These are phyloP conservation scores for Yamadazyma sp. DNA, from an alignment of 805 yeast genomes.

Conservation along the genomic window DNA sequence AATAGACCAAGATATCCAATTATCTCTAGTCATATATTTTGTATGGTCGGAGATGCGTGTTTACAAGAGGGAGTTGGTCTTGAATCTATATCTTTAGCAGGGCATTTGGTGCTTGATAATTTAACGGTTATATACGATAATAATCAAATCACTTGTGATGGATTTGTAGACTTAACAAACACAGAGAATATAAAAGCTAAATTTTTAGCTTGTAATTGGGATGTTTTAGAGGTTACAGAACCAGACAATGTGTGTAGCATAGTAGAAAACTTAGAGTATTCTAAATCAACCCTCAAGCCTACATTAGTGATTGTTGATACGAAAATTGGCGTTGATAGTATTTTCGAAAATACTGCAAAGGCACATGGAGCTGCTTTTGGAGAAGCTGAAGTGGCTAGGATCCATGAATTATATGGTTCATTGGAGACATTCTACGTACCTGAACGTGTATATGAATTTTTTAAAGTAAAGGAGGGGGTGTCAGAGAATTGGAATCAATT, in stretches of 20 bases:
- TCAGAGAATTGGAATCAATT: slow-evolving; percentile 20
- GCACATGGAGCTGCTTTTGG: slow-evolving; percentile 39
- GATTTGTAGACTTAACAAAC: slow-evolving; percentile 30
- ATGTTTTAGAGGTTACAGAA: slow-evolving; percentile 35
- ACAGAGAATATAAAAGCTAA: slow-evolving; percentile 31
- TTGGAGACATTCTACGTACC: slow-evolving; percentile 20
- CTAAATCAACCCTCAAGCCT: slow-evolving; percentile 30
- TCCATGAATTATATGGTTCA: slow-evolving; percentile 17
- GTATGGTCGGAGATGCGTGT: slow-evolving; percentile 40
- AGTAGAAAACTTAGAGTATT: slow-evolving; percentile 29
- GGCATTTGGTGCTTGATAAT: slow-evolving; percentile 34
- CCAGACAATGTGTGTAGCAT: slow-evolving; percentile 25
- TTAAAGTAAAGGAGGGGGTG: slow-evolving; percentile 21
- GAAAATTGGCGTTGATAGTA: slow-evolving; percentile 31
- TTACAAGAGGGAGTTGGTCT: slow-evolving; percentile 39
- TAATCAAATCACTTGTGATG: slow-evolving; percentile 37
- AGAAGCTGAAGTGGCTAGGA: slow-evolving; percentile 23
- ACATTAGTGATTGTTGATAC: slow-evolving; percentile 33
- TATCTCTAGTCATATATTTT: slow-evolving; percentile 25
- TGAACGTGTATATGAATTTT: slow-evolving; percentile 25
- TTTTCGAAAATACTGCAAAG: slow-evolving; percentile 23
- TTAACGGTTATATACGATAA: slow-evolving; percentile 35
- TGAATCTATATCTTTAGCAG: slow-evolving; percentile 39
- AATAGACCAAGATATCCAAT: slow-evolving; percentile 30
- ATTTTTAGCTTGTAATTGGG: slow-evolving; percentile 33